phyloP scores from a whole-genome alignment of 2,329 filamentous ascomycete species.

The Gliomastix tumulicola region DNA sequence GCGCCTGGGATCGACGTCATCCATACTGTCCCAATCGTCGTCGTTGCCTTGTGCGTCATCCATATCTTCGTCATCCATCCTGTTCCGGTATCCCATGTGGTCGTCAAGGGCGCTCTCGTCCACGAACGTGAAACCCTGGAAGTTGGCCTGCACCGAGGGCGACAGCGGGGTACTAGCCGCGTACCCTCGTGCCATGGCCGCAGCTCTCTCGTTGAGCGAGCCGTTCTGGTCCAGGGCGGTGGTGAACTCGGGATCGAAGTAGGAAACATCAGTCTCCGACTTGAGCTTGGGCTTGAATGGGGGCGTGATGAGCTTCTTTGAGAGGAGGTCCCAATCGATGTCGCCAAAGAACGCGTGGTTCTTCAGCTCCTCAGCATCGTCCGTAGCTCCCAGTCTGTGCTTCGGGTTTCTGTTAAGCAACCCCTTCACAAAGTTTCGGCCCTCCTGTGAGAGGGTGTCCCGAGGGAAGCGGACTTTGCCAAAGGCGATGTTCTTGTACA shows the following conservation, averaged over 20 bases:
- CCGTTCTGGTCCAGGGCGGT: constrained; percentile 82
- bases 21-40: constrained; percentile 52
- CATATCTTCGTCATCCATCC: constrained; percentile 53
- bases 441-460: constrained; percentile 89
- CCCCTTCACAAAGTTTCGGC: constrained; percentile 96
- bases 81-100: constrained; percentile 54
- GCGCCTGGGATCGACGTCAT: constrained; percentile 44
- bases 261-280: constrained; percentile 91
- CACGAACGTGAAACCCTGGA: constrained; percentile 98
- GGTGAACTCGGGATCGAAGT: constrained; percentile 98
- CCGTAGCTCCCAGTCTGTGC: constrained; percentile 83
- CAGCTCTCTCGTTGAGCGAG: constrained; percentile 86
- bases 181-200: constrained; percentile 77
- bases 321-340: constrained; percentile 83
- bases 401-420: constrained; percentile 94
- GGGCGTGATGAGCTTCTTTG: constrained; percentile 87
- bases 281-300: constrained; percentile 98
- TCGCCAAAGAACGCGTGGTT: constrained; percentile 91
- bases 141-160: constrained; percentile 94
- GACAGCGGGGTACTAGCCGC: constrained; percentile 87
- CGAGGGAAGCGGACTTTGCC: constrained; percentile 95
- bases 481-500: constrained; percentile 99
- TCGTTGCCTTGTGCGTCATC: constrained; percentile 42
- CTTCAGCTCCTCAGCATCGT: constrained; percentile 92
- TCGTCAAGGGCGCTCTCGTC: constrained; percentile 93